phyloP scores from a whole-genome alignment of 2,329 filamentous ascomycete species.

The Hymenoscyphus occultus region DNA sequence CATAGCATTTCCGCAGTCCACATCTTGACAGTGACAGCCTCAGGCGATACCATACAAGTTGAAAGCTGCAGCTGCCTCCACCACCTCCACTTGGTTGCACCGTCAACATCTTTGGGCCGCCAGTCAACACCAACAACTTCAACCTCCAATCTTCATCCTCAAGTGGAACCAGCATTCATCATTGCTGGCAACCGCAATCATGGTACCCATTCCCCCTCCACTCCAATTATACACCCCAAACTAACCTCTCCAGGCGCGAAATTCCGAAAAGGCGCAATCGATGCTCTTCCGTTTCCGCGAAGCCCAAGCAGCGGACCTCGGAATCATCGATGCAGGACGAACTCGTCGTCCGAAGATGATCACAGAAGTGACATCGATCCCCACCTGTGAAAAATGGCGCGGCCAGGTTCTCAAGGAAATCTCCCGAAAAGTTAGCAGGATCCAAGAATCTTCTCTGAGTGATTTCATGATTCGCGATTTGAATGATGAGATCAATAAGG shows the following conservation, averaged over 20 bases:
- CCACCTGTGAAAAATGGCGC: constrained; percentile 93
- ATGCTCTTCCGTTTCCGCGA: constrained; percentile 99
- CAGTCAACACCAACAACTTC: constrained; percentile 7
- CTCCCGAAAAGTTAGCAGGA: constrained; percentile 91
- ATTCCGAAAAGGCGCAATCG: constrained; percentile 97
- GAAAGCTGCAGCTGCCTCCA: neutral
- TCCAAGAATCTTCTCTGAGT: constrained; percentile 86
- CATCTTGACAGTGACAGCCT: neutral
- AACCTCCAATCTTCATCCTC: neutral
- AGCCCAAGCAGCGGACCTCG: constrained; percentile 90
- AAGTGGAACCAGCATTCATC: neutral
- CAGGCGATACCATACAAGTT: neutral
- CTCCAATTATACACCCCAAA: neutral
- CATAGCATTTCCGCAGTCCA: neutral
- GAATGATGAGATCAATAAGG: constrained; percentile 99
- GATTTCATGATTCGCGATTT: constrained; percentile 97
- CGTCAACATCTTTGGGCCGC: neutral
- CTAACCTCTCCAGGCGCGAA: constrained; percentile 66
- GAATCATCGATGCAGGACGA: constrained; percentile 90
- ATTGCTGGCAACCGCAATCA: constrained; percentile 23
- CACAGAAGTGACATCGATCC: constrained; percentile 79
- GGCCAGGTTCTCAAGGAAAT: constrained; percentile 97
- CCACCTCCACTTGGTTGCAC: too few relatives aligned
- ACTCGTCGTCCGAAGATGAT: constrained; percentile 89
- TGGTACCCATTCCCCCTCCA: constrained; percentile 25